Evolutionary conservation across 1,284 basidiomycete genomes (phyloP).

Genomic region (Phlebopus sp.): DNA sequence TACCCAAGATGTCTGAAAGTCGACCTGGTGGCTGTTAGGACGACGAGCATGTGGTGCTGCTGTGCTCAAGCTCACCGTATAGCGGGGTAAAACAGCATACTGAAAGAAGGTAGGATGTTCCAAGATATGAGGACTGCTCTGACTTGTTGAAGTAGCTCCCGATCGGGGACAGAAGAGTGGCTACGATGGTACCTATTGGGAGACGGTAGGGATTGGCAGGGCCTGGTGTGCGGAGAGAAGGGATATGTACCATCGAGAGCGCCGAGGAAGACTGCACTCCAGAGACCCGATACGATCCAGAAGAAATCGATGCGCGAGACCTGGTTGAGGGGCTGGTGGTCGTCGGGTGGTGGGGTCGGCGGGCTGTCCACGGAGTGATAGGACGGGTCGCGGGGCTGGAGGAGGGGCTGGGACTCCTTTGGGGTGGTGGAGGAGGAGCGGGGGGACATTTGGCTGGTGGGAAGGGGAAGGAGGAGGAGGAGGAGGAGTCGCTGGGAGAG

Average conservation of each 20-base stretch:
- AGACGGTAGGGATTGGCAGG: constrained; percentile 1
- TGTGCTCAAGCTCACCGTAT: constrained; percentile 57
- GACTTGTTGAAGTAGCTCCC: constrained; percentile 78
- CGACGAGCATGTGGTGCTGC: constrained; percentile 3
- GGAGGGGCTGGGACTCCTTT: constrained; percentile 28
- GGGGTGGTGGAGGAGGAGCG: constrained; percentile 15
- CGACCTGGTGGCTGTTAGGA: constrained; percentile 54
- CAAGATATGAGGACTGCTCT: constrained; percentile 82
- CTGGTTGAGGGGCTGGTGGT: constrained; percentile 33
- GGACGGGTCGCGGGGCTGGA: constrained; percentile 11
- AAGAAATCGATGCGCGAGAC: constrained; percentile 51
- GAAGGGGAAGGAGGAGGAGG: not conserved
- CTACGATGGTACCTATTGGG: constrained; percentile 66
- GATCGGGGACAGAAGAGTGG: constrained; percentile 75
- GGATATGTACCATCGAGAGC: constrained; percentile 68
- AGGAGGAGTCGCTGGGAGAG: not conserved
- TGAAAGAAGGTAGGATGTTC: constrained; percentile 83
- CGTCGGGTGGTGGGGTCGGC: not conserved
- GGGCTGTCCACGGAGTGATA: constrained; percentile 8
- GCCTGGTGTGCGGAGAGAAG: not conserved
- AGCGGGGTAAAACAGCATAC: constrained; percentile 90
- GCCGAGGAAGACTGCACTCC: constrained; percentile 78
- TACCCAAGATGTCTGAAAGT: constrained; percentile 83
- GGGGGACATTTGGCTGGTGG: constrained; percentile 6
- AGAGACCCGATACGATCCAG: constrained; percentile 73